A percentile compares a stretch with the other conserved stretches of the same genome.
Conservation (phyloP, 805 yeast species). For the Kluyveromyces nonfermentans region DNA sequence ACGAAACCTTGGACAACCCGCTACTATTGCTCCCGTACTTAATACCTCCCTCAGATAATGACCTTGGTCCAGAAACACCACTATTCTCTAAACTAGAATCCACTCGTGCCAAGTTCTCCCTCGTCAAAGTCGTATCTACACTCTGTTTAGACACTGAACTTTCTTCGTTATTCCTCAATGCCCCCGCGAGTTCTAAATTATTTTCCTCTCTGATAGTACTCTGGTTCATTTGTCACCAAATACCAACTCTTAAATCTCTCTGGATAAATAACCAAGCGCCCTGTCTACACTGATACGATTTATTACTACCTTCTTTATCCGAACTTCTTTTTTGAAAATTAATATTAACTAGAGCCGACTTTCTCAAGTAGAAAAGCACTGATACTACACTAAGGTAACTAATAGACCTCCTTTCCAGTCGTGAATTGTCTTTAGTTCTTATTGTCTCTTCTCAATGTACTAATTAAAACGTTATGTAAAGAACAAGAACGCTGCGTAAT, state of each 20-base stretch:
- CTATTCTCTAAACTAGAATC: not conserved
- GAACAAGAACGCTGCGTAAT: not conserved
- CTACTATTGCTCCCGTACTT: constrained; percentile 4
- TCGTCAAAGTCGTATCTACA: not conserved
- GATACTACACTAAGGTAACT: no score
- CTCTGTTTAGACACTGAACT: not conserved
- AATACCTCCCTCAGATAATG: not conserved
- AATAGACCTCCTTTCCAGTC: not conserved
- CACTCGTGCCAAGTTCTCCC: not conserved
- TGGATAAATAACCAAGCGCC: not conserved
- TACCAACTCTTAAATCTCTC: not conserved
- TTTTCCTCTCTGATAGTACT: not conserved
- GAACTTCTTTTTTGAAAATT: not conserved
- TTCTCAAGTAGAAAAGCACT: not conserved
- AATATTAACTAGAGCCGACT: not conserved
- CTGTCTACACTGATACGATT: not conserved
- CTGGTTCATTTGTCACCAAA: not conserved
- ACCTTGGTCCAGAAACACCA: not conserved
- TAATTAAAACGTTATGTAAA: not conserved
- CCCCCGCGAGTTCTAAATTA: not conserved
- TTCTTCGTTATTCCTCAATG: not conserved
- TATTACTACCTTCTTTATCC: not conserved
- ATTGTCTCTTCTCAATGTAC: not conserved
- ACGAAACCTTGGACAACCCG: constrained; percentile 2
- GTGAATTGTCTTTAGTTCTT: not conserved